phyloP scores from a whole-genome alignment of 192 early-diverging fungal species.

The Linnemannia schmuckeri region DNA sequence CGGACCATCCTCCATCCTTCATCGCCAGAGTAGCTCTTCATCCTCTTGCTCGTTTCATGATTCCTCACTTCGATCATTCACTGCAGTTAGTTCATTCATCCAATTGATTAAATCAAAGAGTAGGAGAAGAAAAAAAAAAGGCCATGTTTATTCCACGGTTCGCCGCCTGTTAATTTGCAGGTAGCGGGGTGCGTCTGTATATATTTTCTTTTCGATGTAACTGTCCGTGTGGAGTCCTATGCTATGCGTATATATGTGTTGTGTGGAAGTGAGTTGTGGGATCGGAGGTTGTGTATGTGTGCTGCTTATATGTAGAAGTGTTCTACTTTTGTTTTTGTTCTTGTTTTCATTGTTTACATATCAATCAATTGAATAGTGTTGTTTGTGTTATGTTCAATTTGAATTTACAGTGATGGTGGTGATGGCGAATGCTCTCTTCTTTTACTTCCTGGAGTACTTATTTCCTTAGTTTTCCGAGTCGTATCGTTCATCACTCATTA shows the following conservation, averaged over 20 bases:
- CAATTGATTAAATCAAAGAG: background rate
- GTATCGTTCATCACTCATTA: background rate
- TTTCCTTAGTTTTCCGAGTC: background rate
- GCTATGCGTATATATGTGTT: background rate
- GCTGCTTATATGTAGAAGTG: background rate
- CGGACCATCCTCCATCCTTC: background rate
- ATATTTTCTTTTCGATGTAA: background rate
- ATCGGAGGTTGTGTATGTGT: background rate
- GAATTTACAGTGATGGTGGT: background rate
- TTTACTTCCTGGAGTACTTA: background rate
- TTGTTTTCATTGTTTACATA: background rate
- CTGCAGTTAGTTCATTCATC: background rate
- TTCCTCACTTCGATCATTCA: background rate
- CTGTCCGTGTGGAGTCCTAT: background rate
- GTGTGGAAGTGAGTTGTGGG: background rate
- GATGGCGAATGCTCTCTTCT: background rate
- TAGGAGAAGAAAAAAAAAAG: background rate
- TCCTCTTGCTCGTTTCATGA: background rate
- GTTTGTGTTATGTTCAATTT: background rate
- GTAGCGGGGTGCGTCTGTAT: too few species aligned
- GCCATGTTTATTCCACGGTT: too few species aligned
- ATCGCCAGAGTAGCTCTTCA: background rate
- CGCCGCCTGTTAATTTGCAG: too few species aligned
- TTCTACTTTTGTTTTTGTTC: background rate
- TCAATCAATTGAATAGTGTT: background rate